A percentile compares a stretch with the other conserved stretches of the same genome.
These are phyloP conservation scores for Fistulinella prunicolor DNA, from an alignment of 768 basidiomycete species.

Conservation along the genomic window DNA sequence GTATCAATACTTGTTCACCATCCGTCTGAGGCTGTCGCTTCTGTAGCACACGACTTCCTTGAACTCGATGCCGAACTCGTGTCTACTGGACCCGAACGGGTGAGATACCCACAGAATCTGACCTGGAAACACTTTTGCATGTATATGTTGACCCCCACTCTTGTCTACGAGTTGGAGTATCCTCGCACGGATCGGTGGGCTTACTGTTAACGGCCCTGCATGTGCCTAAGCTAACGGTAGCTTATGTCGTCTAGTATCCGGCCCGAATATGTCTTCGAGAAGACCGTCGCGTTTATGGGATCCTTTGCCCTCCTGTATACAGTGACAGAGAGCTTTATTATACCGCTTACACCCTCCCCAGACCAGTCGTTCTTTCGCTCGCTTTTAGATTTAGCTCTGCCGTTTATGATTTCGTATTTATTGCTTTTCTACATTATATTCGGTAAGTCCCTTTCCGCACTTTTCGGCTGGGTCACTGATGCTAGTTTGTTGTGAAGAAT, in stretches of 20 bases:
- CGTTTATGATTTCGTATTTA: slow-evolving; percentile 91
- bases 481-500: slow-evolving; percentile 50
- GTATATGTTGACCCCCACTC: slow-evolving; percentile 85
- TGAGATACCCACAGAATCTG: slow-evolving; percentile 85
- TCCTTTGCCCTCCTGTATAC: slow-evolving; percentile 92
- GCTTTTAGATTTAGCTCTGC: slow-evolving; percentile 82
- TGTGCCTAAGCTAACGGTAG: not conserved
- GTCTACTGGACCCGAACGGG: slow-evolving; percentile 60
- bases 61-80: slow-evolving; percentile 76
- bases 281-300: slow-evolving; percentile 84
- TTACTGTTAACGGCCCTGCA: not conserved
- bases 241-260: slow-evolving; percentile 31
- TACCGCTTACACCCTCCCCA: slow-evolving; percentile 70
- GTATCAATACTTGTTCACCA: slow-evolving; percentile 59
- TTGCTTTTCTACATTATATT: slow-evolving; percentile 85
- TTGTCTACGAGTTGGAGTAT: slow-evolving; percentile 97
- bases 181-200: slow-evolving; percentile 81
- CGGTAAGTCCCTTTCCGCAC: slow-evolving; percentile 39
- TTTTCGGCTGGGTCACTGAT: slow-evolving; percentile 1
- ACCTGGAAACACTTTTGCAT: slow-evolving; percentile 76
- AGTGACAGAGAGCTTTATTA: slow-evolving; percentile 92
- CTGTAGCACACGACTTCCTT: slow-evolving; percentile 70
- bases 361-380: slow-evolving; percentile 73
- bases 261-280: slow-evolving; percentile 53
- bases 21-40: slow-evolving; percentile 59